Conservation (phyloP, 345 rosid genomes). For the Schrenkiella parvula region DNA sequence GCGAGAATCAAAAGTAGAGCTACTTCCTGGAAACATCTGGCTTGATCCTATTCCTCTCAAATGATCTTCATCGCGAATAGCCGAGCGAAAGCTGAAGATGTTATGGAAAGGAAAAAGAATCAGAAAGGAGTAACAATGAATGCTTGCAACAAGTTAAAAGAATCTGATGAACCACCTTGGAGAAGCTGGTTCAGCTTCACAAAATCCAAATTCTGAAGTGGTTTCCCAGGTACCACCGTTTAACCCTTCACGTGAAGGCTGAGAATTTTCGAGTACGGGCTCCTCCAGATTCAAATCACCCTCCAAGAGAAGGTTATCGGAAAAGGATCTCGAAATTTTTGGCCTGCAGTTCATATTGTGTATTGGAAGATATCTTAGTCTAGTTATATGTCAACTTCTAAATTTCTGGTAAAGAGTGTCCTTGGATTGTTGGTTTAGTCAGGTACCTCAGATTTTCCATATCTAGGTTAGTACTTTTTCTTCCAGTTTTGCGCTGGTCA, state of each 20-base stretch:
- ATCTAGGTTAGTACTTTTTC: slow-evolving; percentile 31
- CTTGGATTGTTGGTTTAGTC: not conserved
- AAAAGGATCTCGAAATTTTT: slow-evolving; percentile 28
- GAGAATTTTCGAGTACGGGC: slow-evolving; percentile 1
- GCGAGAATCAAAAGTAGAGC: not conserved
- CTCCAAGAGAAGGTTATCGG: slow-evolving; percentile 21
- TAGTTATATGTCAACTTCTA: not conserved
- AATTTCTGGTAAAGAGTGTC: not conserved
- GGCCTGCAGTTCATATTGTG: slow-evolving; percentile 26
- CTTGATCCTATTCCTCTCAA: slow-evolving; percentile 1
- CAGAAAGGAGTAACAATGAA: not conserved
- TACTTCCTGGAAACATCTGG: slow-evolving; percentile 11
- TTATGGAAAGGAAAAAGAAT: not conserved
- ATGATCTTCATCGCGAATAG: slow-evolving; percentile 4
- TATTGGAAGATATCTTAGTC: not conserved
- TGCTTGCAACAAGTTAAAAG: not conserved
- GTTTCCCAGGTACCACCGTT: slow-evolving; percentile 24
- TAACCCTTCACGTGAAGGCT: slow-evolving; percentile 25
- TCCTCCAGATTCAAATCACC: slow-evolving; percentile 30
- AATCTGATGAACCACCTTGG: slow-evolving; percentile 6
- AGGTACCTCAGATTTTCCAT: slow-evolving; percentile 26
- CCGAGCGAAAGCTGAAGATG: slow-evolving; percentile 10
- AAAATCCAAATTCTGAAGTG: slow-evolving; percentile 12
- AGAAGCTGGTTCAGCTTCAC: slow-evolving; percentile 31
- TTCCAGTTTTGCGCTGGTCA: slow-evolving; percentile 22